Conservation (phyloP, 2,329 filamentous ascomycete genomes). For the Uncinocarpus reesii region DNA sequence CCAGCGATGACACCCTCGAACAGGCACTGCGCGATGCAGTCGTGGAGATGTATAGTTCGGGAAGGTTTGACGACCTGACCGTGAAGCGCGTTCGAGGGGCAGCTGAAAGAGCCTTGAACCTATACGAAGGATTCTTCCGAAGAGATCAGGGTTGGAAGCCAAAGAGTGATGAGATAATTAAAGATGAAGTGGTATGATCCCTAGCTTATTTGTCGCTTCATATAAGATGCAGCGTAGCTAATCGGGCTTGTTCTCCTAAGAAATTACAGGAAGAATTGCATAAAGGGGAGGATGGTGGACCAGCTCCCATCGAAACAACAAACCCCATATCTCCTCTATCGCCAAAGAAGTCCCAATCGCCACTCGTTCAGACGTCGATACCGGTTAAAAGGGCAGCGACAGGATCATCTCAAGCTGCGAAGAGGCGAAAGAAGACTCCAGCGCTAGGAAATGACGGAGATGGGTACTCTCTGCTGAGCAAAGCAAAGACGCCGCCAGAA, state of each 20-base stretch:
- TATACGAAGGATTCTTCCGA: constrained; percentile 49
- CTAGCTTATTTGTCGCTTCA: neutral
- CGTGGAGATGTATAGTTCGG: constrained; percentile 27
- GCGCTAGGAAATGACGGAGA: constrained; percentile 15
- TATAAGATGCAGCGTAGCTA: neutral
- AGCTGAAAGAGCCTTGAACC: constrained; percentile 43
- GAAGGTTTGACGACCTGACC: constrained; percentile 44
- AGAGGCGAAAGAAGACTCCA: constrained; percentile 28
- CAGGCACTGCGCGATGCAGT: constrained; percentile 32
- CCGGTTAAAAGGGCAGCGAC: constrained; percentile 21
- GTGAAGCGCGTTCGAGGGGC: constrained; percentile 47
- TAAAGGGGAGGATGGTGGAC: constrained; percentile 12
- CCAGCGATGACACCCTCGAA: constrained; percentile 30
- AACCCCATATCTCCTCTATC: neutral
- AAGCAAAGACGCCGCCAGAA: neutral
- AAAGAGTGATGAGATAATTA: constrained; percentile 45
- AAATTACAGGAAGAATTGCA: constrained; percentile 25
- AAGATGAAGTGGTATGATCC: constrained; percentile 40
- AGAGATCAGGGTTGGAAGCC: constrained; percentile 44
- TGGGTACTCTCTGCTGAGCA: neutral
- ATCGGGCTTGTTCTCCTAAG: constrained; percentile 18
- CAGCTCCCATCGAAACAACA: constrained; percentile 2
- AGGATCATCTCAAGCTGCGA: constrained; percentile 21
- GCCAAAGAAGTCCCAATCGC: neutral
- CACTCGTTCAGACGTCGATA: no score